Conservation (phyloP, 495 filamentous ascomycete species). For the Aspergillus kassunensis region DNA sequence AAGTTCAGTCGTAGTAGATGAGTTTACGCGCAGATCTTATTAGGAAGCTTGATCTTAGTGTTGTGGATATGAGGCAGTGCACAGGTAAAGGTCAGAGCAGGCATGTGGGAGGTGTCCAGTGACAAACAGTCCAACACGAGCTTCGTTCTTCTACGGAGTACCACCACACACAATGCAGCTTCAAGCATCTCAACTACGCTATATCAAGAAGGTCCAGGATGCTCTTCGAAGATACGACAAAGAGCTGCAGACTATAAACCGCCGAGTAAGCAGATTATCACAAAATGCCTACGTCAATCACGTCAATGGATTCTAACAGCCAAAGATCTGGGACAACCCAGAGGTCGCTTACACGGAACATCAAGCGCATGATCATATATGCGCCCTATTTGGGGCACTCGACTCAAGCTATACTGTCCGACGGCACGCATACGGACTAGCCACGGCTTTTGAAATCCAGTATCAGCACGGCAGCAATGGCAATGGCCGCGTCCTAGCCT, state of each 20-base stretch:
- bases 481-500: slow-evolving; percentile 47
- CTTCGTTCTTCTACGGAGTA: not conserved
- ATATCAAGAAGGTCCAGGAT: slow-evolving; percentile 28
- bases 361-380: slow-evolving; percentile 50
- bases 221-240: slow-evolving; percentile 28
- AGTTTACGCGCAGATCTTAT: too few species aligned
- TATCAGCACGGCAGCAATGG: slow-evolving; percentile 37
- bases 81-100: too few species aligned
- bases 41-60: too few species aligned
- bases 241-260: slow-evolving; percentile 43
- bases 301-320: not conserved
- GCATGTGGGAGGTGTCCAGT: too few species aligned
- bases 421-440: slow-evolving; percentile 45
- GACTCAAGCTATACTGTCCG: slow-evolving; percentile 31
- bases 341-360: slow-evolving; percentile 53
- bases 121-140: not conserved
- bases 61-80: too few species aligned
- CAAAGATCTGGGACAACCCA: slow-evolving; percentile 46
- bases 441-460: slow-evolving; percentile 55
- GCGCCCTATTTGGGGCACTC: slow-evolving; percentile 38
- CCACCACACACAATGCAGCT: slow-evolving; percentile 23
- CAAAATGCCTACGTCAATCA: not conserved
- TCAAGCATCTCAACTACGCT: slow-evolving; percentile 21
- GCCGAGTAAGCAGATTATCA: slow-evolving; percentile 29
- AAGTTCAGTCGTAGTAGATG: too few species aligned